Conservation (phyloP, 2,329 filamentous ascomycete species). For the Arthrobotrys megalospora region DNA sequence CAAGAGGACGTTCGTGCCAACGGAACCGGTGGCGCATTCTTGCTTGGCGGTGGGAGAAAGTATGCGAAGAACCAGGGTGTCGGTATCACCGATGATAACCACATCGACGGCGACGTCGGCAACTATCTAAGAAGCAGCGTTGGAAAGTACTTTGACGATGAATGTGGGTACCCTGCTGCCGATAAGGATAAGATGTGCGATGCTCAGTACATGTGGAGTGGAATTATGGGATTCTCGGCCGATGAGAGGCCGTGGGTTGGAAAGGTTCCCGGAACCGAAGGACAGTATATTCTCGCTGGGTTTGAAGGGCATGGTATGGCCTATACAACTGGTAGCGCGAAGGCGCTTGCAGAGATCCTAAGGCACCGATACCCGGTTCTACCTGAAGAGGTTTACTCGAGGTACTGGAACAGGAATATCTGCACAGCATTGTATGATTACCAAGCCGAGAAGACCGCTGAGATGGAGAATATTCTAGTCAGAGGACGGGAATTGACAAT, state of each 20-base stretch:
- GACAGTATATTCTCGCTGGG: constrained; percentile 76
- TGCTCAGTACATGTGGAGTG: constrained; percentile 76
- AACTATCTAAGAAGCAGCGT: constrained; percentile 72
- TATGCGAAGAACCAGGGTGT: constrained; percentile 72
- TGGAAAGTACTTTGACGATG: constrained; percentile 68
- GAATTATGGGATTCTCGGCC: constrained; percentile 82
- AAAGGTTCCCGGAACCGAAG: constrained; percentile 72
- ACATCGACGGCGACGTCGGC: constrained; percentile 73
- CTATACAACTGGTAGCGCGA: constrained; percentile 63
- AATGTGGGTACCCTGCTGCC: constrained; percentile 63
- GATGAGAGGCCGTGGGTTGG: constrained; percentile 82
- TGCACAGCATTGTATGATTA: constrained; percentile 47
- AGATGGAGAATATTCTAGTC: not conserved
- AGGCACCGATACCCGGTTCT: constrained; percentile 55
- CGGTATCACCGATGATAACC: constrained; percentile 74
- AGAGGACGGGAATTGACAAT: constrained; percentile 35
- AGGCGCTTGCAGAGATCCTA: constrained; percentile 62
- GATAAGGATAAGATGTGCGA: constrained; percentile 68
- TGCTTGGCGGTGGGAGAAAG: constrained; percentile 79
- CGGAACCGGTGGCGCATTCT: constrained; percentile 72
- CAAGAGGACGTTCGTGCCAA: constrained; percentile 74
- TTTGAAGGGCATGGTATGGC: constrained; percentile 78
- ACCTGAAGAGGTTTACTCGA: constrained; percentile 53
- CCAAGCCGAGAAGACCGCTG: constrained; percentile 9
- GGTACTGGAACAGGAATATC: constrained; percentile 57